A percentile compares a stretch with the other conserved stretches of the same genome.
These are phyloP conservation scores for Suhomyces yuchorum DNA, from an alignment of 1,139 yeast species.

Conservation along the genomic window DNA sequence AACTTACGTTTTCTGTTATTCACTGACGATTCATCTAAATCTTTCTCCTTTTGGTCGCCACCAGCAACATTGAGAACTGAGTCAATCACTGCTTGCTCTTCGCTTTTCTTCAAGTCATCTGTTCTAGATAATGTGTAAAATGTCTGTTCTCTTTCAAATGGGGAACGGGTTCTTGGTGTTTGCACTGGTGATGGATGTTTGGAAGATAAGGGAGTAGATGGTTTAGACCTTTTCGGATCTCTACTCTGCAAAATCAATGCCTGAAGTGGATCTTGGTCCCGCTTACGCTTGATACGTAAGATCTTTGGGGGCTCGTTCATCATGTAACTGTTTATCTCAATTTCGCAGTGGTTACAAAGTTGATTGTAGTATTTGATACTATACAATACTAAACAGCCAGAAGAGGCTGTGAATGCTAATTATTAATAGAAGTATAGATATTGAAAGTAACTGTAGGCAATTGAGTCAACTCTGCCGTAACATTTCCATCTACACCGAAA, in stretches of 20 bases:
- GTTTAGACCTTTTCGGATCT: constrained; percentile 47
- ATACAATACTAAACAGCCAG: not conserved
- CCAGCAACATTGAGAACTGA: constrained; percentile 20
- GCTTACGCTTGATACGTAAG: constrained; percentile 79
- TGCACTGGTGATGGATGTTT: constrained; percentile 22
- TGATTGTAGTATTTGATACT: not conserved
- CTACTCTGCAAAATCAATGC: constrained; percentile 57
- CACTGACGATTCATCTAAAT: not conserved
- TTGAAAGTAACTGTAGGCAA: constrained; percentile 73
- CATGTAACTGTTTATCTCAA: not conserved
- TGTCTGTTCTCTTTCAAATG: constrained; percentile 16
- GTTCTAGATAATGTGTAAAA: constrained; percentile 63
- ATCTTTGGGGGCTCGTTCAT: constrained; percentile 47
- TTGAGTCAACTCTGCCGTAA: constrained; percentile 65
- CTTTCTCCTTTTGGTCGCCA: constrained; percentile 1
- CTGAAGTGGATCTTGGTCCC: constrained; percentile 84
- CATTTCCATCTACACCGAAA: constrained; percentile 67
- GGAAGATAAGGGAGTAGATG: constrained; percentile 36
- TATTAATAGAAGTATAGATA: constrained; percentile 58
- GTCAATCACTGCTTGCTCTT: constrained; percentile 24
- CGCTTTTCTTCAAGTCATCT: constrained; percentile 39
- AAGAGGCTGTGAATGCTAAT: constrained; percentile 14
- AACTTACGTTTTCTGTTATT: constrained; percentile 27
- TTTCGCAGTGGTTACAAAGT: constrained; percentile 1
- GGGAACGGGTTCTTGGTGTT: constrained; percentile 19